Evolutionary conservation across 805 yeast species (phyloP).

Genomic region (Kluyveromyces wickerhamii): DNA sequence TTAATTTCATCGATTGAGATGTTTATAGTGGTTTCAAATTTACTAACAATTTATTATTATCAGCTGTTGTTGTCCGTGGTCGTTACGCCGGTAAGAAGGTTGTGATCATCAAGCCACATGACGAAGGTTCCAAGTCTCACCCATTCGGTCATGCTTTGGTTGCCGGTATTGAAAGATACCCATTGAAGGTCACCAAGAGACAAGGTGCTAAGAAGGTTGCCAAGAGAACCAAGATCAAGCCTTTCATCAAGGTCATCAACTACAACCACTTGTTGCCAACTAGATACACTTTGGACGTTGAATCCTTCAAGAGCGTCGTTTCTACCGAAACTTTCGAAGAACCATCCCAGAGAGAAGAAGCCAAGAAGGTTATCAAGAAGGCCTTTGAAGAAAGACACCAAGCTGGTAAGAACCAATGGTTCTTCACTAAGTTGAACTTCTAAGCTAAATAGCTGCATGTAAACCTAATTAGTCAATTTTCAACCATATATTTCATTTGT

Average conservation of each 20-base stretch:
- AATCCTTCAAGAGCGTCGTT: constrained; percentile 84
- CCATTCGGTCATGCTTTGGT: constrained; percentile 99
- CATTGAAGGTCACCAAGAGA: constrained; percentile 91
- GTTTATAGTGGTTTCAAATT: not conserved
- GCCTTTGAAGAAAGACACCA: constrained; percentile 99
- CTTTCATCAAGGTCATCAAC: constrained; percentile 97
- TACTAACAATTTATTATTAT: constrained; percentile 24
- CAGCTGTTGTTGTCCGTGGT: constrained; percentile 98
- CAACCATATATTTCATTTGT: constrained; percentile 6
- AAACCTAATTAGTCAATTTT: constrained; percentile 7
- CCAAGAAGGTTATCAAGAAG: constrained; percentile 97
- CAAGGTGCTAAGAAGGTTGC: constrained; percentile 95
- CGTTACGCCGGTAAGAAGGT: constrained; percentile 99
- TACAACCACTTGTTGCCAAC: constrained; percentile 99
- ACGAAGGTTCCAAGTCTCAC: constrained; percentile 97
- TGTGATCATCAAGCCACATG: constrained; percentile 96
- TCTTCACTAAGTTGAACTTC: constrained; percentile 95
- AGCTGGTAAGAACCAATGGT: constrained; percentile 99
- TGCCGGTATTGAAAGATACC: constrained; percentile 98
- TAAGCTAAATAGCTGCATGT: constrained; percentile 33
- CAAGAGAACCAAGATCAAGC: constrained; percentile 97
- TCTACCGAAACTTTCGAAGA: constrained; percentile 91
- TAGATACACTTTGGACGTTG: constrained; percentile 97
- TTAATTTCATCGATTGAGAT: too few species aligned
- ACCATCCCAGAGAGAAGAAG: constrained; percentile 98